A percentile compares a stretch with the other conserved stretches of the same genome.
Evolutionary conservation across 2,329 filamentous ascomycete species (phyloP).

Genomic region (Coleophoma crateriformis): DNA sequence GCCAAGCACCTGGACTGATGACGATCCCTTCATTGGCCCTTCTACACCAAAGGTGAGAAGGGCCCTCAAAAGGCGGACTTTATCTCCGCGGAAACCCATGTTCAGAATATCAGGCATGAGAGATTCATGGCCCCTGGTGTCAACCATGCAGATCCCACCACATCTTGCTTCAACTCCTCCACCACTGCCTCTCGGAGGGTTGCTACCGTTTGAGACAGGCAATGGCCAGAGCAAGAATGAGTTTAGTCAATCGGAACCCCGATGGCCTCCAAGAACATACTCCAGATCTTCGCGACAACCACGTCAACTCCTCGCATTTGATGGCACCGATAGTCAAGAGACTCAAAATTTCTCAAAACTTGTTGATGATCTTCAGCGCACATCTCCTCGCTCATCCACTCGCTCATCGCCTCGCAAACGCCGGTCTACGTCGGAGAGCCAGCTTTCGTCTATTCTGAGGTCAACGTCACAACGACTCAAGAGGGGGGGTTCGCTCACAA

Average conservation of each 20-base stretch:
- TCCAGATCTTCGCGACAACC: background rate
- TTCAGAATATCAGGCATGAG: conserved; percentile 14
- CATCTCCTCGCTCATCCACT: background rate
- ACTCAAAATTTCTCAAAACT: background rate
- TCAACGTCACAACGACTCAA: conserved; percentile 21
- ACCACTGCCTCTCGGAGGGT: background rate
- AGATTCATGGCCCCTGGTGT: conserved; percentile 23
- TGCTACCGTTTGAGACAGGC: background rate
- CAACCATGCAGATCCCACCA: conserved; percentile 11
- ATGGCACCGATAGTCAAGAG: background rate
- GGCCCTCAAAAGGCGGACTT: background rate
- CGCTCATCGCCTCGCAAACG: background rate
- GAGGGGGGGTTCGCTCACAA: conserved; percentile 10
- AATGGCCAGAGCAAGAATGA: background rate
- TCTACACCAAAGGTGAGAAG: conserved; percentile 9
- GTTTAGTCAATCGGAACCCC: background rate
- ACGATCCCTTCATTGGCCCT: conserved; percentile 4
- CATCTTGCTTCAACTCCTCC: conserved; percentile 18
- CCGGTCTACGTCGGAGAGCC: conserved; percentile 15
- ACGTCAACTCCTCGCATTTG: background rate
- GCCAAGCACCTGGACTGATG: background rate
- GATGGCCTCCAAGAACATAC: background rate
- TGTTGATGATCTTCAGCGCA: background rate
- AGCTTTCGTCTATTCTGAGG: conserved; percentile 18
- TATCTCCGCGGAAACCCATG: conserved; percentile 5